phyloP scores from a whole-genome alignment of 1,284 basidiomycete genomes.

The Puccinia coronata region DNA sequence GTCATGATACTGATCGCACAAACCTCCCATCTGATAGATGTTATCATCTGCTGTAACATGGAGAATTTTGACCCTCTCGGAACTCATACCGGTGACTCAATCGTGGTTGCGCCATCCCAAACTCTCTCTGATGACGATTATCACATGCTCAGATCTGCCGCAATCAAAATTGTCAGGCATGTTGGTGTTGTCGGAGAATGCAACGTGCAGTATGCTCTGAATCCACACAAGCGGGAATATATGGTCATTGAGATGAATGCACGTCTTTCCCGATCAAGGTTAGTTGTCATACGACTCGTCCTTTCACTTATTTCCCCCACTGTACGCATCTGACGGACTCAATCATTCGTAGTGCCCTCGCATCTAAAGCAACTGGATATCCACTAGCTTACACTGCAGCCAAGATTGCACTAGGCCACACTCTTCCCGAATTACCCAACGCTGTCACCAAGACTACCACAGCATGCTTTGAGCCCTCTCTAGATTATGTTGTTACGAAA shows the following conservation, averaged over 20 bases:
- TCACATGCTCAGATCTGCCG: conserved; percentile 97
- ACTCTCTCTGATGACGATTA: conserved; percentile 97
- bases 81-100: conserved; percentile 99
- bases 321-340: conserved; percentile 1
- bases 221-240: conserved; percentile 88
- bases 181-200: conserved; percentile 93
- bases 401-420: conserved; percentile 98
- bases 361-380: conserved; percentile 98
- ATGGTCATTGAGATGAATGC: conserved; percentile 75
- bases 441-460: conserved; percentile 99
- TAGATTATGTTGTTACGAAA: conserved; percentile 99
- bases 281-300: neutral
- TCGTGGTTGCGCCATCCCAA: conserved; percentile 97
- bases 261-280: conserved; percentile 56
- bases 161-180: conserved; percentile 95
- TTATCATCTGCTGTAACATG: conserved; percentile 95
- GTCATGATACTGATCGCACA: neutral
- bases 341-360: conserved; percentile 70
- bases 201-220: conserved; percentile 97
- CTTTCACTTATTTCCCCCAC: neutral
- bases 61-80: conserved; percentile 99
- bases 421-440: conserved; percentile 95
- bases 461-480: conserved; percentile 98
- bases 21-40: conserved; percentile 63
- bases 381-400: conserved; percentile 98